Evolutionary conservation across 495 filamentous ascomycete genomes (phyloP), one percentile per base, ranked within the genome.

Genomic region (Hyaloscypha variabilis): DNA sequence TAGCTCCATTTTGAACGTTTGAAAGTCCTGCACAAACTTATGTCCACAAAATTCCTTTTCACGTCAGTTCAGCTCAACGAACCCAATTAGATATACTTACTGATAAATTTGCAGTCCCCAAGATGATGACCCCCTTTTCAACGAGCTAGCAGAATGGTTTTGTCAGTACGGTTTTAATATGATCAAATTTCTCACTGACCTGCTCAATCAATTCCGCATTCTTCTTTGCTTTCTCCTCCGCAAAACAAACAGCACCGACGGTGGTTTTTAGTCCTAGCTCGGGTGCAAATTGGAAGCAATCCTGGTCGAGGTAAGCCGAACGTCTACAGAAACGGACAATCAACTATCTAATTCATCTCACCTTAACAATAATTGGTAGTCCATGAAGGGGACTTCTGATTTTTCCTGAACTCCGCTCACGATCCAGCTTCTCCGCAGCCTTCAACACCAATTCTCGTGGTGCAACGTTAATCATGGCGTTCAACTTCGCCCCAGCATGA

Each of bases 351-450:
- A 2, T 56, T 65, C 70, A 76, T 52, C 31, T 13, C 31, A 91
- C 88, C 75, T 91, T 92, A 63, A 90, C 81, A 29, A 90, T 74
- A 75, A 91, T 87, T 2, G 89, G 89, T 61, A 91, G 90, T 26
- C 88, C 89, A 70, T 92, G 89, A 2, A 92, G 79, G 4, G 83
- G 85, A 26, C 87, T 80, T 26, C 87, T 81, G 17, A 87, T 74
- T 49, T 72, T 78, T 17, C 87, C 87, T 0, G 72, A 58, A 6
- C 71, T 71, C 28, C 89, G 80, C 75, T 91, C 88, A 0, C 62
- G 70, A 71, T 91, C 90, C 28, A 87, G 75, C 21, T 70, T 66
- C 10, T 76, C 72, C 6, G 89, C 89, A 67, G 87, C 86, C 14
- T 73, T 29, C 11, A 77, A 73, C 63, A 69, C 53, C 55, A 85